A percentile compares a stretch with the other conserved stretches of the same genome.
Conservation (phyloP, 805 yeast species). For the Candida nonsorbophila region DNA sequence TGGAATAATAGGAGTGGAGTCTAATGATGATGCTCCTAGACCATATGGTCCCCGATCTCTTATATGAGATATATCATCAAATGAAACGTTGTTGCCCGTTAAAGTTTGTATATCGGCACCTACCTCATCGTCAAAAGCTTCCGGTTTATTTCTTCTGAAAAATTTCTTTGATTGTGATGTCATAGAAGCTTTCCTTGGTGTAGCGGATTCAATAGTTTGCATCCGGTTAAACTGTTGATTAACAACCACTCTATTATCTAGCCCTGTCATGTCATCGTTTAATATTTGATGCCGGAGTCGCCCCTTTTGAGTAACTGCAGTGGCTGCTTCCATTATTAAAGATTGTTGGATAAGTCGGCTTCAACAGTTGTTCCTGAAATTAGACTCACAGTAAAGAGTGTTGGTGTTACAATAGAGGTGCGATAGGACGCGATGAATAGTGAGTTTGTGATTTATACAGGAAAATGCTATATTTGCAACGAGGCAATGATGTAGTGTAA, state of each 20-base stretch:
- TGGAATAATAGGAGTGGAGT: conserved; percentile 73
- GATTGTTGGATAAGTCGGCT: too few species aligned
- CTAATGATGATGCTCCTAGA: conserved; percentile 31
- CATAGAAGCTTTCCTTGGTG: conserved; percentile 33
- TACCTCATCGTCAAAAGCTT: conserved; percentile 30
- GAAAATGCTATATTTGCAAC: too few species aligned
- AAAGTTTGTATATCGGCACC: conserved; percentile 32
- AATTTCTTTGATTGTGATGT: conserved; percentile 36
- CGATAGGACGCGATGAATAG: not conserved
- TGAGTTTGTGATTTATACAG: too few species aligned
- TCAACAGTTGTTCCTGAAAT: too few species aligned
- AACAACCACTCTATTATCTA: not conserved
- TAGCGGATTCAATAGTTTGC: not conserved
- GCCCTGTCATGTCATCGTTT: not conserved
- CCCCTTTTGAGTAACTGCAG: not conserved
- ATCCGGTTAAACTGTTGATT: not conserved
- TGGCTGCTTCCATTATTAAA: not conserved
- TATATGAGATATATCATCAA: conserved; percentile 59
- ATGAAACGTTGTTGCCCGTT: conserved; percentile 42
- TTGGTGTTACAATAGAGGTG: too few species aligned
- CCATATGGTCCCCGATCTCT: conserved; percentile 68
- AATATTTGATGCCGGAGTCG: not conserved
- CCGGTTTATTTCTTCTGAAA: conserved; percentile 35
- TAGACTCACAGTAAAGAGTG: too few species aligned
- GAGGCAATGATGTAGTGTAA: too few species aligned